Evolutionary conservation across 2,329 filamentous ascomycete species (phyloP), one percentile per base, ranked within the genome.

Genomic region (Eutypa lata): DNA sequence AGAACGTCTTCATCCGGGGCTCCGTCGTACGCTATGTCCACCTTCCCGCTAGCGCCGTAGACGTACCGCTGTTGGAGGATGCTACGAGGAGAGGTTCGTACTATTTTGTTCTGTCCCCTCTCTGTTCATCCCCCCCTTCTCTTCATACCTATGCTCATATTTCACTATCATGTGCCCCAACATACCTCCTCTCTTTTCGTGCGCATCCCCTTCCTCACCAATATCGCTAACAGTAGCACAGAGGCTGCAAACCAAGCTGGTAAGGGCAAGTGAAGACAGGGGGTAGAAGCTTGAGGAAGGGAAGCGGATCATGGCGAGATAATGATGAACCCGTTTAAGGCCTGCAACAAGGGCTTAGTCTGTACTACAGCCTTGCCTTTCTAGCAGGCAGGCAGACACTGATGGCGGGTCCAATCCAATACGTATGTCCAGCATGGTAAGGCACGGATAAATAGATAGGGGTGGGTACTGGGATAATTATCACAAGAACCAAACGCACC

Each of bases 1-100:
- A 95, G 77, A 96, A 96, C 68, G 91, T 96, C 74, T 97, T 97
- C 69, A 96, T 97, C 66, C 84, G 92, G 65, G 92, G 92, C 31
- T 95, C 90, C 52, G 92, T 96, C 44, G 92, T 97, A 59, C 82
- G 92, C 63, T 97, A 97, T 67, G 91, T 97, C 48, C 90, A 97
- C 71, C 76, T 97, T 48, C 91, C 92, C 0, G 87, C 87, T 7
- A 82, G 79, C 26, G 88, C 89, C 43, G 91, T 97, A 38, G 92
- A 97, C 68, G 88, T 91, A 24, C 88, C 90, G 33, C 73, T 97
- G 57, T 74, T 97, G 56, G 92, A 97, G 76, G 92, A 97, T 76
- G 92, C 92, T 19, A 96, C 90, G 55, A 84, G 90, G 71, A 86
- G 90, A 85, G 90, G 90, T 90, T 75, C 65, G 74, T 61, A 6